phyloP scores from a whole-genome alignment of 805 yeast genomes.

The Candida silvatica region DNA sequence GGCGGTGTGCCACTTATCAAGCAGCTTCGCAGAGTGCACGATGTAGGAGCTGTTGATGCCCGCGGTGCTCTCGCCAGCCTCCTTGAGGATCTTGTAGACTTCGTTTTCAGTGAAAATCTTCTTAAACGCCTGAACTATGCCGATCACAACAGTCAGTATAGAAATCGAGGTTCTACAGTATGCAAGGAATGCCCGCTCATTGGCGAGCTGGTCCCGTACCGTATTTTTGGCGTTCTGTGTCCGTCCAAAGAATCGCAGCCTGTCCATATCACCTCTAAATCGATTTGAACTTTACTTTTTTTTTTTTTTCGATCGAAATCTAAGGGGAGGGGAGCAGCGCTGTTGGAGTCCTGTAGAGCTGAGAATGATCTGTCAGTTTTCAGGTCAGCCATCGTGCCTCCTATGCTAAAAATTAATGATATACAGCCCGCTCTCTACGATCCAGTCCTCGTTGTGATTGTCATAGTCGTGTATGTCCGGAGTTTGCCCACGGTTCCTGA shows the following conservation, averaged over 20 bases:
- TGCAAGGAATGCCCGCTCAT: slow-evolving; percentile 40
- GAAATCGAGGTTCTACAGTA: slow-evolving; percentile 35
- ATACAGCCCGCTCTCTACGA: too few species aligned
- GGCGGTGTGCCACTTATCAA: background rate
- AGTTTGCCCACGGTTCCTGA: slow-evolving; percentile 60
- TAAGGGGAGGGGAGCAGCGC: too few species aligned
- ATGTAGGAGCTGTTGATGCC: background rate
- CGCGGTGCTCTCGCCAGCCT: background rate
- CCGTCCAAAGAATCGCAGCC: background rate
- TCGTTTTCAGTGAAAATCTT: slow-evolving; percentile 12
- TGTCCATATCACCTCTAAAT: too few species aligned
- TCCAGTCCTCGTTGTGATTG: too few species aligned
- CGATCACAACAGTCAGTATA: slow-evolving; percentile 31
- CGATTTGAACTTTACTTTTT: too few species aligned
- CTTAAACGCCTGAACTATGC: slow-evolving; percentile 33
- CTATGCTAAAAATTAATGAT: too few species aligned
- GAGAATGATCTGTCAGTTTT: too few species aligned
- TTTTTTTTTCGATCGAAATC: too few species aligned
- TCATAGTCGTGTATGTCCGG: slow-evolving; percentile 33
- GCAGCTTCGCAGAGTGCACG: background rate
- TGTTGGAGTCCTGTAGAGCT: too few species aligned
- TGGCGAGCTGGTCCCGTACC: slow-evolving; percentile 42
- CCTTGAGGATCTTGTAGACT: background rate
- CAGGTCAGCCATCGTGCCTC: too few species aligned
- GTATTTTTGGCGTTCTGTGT: slow-evolving; percentile 12